Evolutionary conservation across 2,329 filamentous ascomycete genomes (phyloP).

Genomic region (Ascochyta viciae-villosae): DNA sequence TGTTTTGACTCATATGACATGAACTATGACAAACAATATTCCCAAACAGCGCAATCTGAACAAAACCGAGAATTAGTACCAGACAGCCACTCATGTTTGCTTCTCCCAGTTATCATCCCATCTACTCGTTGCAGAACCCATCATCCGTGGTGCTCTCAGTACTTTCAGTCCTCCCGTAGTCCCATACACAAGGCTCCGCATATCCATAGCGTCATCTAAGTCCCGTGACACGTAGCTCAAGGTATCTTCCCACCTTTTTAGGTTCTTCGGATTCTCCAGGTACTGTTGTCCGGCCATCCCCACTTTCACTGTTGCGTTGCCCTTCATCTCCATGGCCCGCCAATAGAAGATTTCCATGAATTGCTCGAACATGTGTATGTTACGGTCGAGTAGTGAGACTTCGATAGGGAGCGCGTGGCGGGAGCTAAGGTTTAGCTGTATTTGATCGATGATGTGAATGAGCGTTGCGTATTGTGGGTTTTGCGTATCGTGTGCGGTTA

Average conservation of each 20-base stretch:
- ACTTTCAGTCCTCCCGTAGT: conserved; percentile 5
- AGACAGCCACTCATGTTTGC: neutral
- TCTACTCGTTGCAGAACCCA: neutral
- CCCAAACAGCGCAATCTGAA: neutral
- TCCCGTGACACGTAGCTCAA: conserved; percentile 14
- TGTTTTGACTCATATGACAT: too few species aligned
- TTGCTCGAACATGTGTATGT: conserved; percentile 19
- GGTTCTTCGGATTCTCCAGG: neutral
- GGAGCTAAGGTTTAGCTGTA: conserved; percentile 12
- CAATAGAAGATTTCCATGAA: conserved; percentile 19
- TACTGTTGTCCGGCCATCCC: conserved; percentile 13
- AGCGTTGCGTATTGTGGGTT: conserved; percentile 2
- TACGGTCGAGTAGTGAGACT: conserved; percentile 9
- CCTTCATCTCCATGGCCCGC: conserved; percentile 10
- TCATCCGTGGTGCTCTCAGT: conserved; percentile 2
- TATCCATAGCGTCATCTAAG: conserved; percentile 19
- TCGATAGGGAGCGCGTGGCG: conserved; percentile 8
- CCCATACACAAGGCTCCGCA: conserved; percentile 14
- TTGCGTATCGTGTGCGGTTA: neutral
- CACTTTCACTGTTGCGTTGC: conserved; percentile 4
- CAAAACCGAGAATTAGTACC: too few species aligned
- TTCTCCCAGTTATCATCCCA: conserved; percentile 11
- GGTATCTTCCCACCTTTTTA: conserved; percentile 15
- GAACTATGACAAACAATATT: too few species aligned
- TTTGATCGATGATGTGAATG: conserved; percentile 11